A percentile compares a stretch with the other conserved stretches of the same genome.
Evolutionary conservation across 1,284 basidiomycete species (phyloP).

Genomic region (Coniferiporia sulphurascens): DNA sequence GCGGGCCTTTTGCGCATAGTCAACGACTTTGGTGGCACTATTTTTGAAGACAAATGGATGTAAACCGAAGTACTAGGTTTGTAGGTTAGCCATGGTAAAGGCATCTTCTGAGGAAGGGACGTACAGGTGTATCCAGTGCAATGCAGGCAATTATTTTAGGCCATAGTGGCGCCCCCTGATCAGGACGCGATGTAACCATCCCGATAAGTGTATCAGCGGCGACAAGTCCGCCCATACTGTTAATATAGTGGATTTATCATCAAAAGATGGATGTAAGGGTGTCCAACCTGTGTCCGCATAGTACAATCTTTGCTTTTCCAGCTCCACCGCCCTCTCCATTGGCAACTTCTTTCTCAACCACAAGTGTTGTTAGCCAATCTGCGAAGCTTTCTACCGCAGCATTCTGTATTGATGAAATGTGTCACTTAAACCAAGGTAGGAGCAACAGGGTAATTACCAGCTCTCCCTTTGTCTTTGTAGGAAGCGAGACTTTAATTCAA

Average conservation of each 20-base stretch:
- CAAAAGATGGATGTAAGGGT: slow-evolving; percentile 1
- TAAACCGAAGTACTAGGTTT: slow-evolving; percentile 72
- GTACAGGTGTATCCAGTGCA: slow-evolving; percentile 89
- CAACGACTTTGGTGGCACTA: slow-evolving; percentile 70
- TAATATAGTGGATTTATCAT: not conserved
- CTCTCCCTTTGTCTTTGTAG: slow-evolving; percentile 72
- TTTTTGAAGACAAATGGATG: slow-evolving; percentile 88
- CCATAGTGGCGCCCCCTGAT: slow-evolving; percentile 68
- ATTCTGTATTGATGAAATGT: slow-evolving; percentile 40
- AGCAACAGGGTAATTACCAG: slow-evolving; percentile 50
- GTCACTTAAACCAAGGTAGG: not conserved
- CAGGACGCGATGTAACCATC: slow-evolving; percentile 61
- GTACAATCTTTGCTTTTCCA: slow-evolving; percentile 74
- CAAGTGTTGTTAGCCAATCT: slow-evolving; percentile 83
- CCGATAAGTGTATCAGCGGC: slow-evolving; percentile 81
- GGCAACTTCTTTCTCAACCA: slow-evolving; percentile 74
- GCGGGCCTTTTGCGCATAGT: slow-evolving; percentile 67
- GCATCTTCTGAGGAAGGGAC: slow-evolving; percentile 25
- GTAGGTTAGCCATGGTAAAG: slow-evolving; percentile 17
- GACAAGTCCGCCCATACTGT: slow-evolving; percentile 86
- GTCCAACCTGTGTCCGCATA: slow-evolving; percentile 86
- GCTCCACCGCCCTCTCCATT: slow-evolving; percentile 63
- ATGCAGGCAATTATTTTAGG: slow-evolving; percentile 77
- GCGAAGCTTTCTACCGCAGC: slow-evolving; percentile 80
- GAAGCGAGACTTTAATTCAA: slow-evolving; percentile 18